Conservation (phyloP, 2,329 filamentous ascomycete species). For the Botryotinia calthae region DNA sequence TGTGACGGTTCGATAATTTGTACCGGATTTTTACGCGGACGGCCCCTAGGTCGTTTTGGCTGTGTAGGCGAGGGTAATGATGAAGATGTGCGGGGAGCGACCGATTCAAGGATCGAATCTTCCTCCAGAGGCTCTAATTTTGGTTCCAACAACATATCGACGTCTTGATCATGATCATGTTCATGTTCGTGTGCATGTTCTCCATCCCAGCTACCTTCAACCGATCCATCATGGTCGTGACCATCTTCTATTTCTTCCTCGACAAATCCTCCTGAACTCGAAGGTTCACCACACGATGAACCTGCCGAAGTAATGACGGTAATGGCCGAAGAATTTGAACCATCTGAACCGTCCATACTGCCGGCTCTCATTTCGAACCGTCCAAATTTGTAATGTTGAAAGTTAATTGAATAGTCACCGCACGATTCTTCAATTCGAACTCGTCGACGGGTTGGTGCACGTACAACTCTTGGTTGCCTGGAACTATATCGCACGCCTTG, state of each 20-base stretch:
- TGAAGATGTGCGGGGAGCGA: conserved; percentile 39
- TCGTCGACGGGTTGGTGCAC: conserved; percentile 15
- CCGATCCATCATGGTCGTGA: neutral
- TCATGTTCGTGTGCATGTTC: neutral
- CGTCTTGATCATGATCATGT: conserved; percentile 42
- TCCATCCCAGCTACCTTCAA: conserved; percentile 7
- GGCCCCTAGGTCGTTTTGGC: conserved; percentile 68
- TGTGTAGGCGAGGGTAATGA: conserved; percentile 21
- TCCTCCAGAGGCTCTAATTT: conserved; percentile 54
- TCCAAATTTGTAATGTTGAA: conserved; percentile 10
- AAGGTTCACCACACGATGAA: conserved; percentile 34
- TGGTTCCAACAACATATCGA: conserved; percentile 45
- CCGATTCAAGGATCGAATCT: conserved; percentile 54
- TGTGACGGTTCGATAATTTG: conserved; percentile 54
- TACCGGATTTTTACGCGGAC: conserved; percentile 74
- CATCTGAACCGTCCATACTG: conserved; percentile 36
- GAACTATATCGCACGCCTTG: conserved; percentile 1
- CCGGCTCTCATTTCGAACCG: conserved; percentile 16
- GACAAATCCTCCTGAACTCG: conserved; percentile 31
- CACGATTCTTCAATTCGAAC: conserved; percentile 7
- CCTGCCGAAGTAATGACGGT: conserved; percentile 35
- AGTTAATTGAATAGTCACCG: neutral
- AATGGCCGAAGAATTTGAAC: conserved; percentile 31
- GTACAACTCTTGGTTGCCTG: conserved; percentile 10
- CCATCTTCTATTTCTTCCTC: conserved; percentile 30